Evolutionary conservation across 192 early-diverging fungal species (phyloP).

Genomic region (Coemansia sp.): DNA sequence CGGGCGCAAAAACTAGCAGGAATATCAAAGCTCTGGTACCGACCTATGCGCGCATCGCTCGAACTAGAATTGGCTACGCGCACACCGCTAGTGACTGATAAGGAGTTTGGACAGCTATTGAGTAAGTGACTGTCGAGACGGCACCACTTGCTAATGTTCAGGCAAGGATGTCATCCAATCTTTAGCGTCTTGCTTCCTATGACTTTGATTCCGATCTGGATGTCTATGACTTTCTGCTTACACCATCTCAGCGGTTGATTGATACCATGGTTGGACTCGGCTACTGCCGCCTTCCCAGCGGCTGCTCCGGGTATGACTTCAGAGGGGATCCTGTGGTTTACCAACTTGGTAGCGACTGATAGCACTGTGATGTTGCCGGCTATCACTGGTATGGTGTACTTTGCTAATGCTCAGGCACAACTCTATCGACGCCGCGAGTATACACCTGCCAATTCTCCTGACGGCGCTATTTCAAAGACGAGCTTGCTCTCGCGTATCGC

Average conservation of each 20-base stretch:
- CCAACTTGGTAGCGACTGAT: constrained; percentile 25
- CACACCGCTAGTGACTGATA: constrained; percentile 9
- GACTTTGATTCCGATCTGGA: constrained; percentile 46
- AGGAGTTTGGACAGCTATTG: constrained; percentile 16
- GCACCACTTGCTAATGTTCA: constrained; percentile 34
- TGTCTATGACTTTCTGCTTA: constrained; percentile 34
- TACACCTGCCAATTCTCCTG: neutral
- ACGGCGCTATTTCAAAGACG: constrained; percentile 6
- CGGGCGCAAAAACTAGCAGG: constrained; percentile 3
- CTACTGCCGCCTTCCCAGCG: neutral
- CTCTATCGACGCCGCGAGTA: constrained; percentile 3
- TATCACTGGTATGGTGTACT: neutral
- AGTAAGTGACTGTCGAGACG: constrained; percentile 11
- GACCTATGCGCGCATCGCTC: constrained; percentile 17
- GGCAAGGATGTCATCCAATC: constrained; percentile 48
- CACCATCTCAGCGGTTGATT: constrained; percentile 38
- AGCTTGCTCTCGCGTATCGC: neutral
- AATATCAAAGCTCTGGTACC: constrained; percentile 19
- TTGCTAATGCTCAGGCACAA: constrained; percentile 21
- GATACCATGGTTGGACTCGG: constrained; percentile 6
- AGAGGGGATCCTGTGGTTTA: constrained; percentile 51
- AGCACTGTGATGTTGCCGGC: constrained; percentile 26
- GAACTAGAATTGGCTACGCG: constrained; percentile 8
- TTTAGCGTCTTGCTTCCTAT: constrained; percentile 32
- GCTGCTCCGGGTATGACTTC: constrained; percentile 29